phyloP scores from a whole-genome alignment of 1,284 basidiomycete species.

The Inonotus hispidus region DNA sequence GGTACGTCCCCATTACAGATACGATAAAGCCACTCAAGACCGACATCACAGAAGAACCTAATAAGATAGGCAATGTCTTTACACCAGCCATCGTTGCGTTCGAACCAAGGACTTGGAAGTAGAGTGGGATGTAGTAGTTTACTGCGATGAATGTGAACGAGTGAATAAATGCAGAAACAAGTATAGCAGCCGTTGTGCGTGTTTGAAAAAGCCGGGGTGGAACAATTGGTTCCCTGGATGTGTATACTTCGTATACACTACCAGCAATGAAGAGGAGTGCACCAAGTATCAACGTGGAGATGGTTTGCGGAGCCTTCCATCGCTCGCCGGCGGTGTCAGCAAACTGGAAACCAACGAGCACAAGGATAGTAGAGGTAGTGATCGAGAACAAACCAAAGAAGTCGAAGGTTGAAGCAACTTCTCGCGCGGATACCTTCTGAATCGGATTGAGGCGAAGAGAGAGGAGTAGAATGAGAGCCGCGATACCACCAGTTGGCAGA shows the following conservation, averaged over 20 bases:
- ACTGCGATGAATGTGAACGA: constrained; percentile 34
- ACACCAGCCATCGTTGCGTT: constrained; percentile 40
- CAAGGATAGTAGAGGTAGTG: constrained; percentile 40
- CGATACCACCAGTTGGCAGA: constrained; percentile 41
- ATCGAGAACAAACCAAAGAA: constrained; percentile 41
- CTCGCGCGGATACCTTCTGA: constrained; percentile 27
- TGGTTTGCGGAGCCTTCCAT: constrained; percentile 33
- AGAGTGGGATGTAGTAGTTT: constrained; percentile 30
- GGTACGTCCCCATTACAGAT: constrained; percentile 8
- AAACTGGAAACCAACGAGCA: constrained; percentile 37
- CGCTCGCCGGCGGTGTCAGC: constrained; percentile 26
- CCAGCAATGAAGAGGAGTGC: constrained; percentile 34
- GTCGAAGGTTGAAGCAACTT: constrained; percentile 39
- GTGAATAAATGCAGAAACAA: constrained; percentile 37
- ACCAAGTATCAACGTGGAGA: constrained; percentile 45
- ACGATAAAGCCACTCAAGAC: constrained; percentile 15
- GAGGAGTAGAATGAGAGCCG: constrained; percentile 30
- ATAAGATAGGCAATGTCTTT: constrained; percentile 39
- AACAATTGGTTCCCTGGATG: constrained; percentile 47
- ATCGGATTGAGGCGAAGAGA: constrained; percentile 29
- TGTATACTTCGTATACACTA: constrained; percentile 40
- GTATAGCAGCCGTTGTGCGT: constrained; percentile 37
- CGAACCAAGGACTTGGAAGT: constrained; percentile 39
- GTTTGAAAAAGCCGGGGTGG: constrained; percentile 45
- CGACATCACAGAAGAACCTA: constrained; percentile 27